A percentile compares a stretch with the other conserved stretches of the same genome.
Evolutionary conservation across 2,329 filamentous ascomycete species (phyloP).

Genomic region (Fusarium odoratissimum): DNA sequence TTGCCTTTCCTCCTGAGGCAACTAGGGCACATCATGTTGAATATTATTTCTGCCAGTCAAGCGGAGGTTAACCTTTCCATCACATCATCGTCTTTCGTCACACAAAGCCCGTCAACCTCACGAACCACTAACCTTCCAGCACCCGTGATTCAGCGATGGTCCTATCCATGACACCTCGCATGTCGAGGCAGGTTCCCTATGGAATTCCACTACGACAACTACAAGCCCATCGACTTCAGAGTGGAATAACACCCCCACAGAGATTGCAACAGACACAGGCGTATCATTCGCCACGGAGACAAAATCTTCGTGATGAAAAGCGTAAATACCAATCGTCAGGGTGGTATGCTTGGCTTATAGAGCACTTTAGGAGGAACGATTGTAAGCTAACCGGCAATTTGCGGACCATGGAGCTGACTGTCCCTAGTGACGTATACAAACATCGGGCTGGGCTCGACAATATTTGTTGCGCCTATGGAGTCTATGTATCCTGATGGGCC

Average conservation of each 20-base stretch:
- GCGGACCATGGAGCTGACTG: background rate
- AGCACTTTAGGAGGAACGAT: background rate
- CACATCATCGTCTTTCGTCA: background rate
- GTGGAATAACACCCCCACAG: accelerated
- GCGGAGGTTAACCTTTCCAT: accelerated
- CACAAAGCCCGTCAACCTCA: background rate
- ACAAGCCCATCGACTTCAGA: background rate
- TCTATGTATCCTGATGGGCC: background rate
- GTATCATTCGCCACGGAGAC: background rate
- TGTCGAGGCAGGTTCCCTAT: background rate
- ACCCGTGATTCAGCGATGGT: background rate
- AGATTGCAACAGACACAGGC: background rate
- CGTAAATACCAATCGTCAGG: accelerated
- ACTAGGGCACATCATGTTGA: background rate
- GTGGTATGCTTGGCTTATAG: accelerated
- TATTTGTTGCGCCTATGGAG: accelerated
- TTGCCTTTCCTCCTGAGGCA: background rate
- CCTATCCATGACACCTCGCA: background rate
- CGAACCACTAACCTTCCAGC: accelerated
- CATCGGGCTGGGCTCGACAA: accelerated
- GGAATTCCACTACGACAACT: background rate
- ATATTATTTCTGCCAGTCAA: background rate
- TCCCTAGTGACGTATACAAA: background rate
- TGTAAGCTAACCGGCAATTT: background rate
- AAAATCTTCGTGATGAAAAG: accelerated